These are phyloP conservation scores for Neurospora tetraspora DNA, from an alignment of 495 filamentous ascomycete species.

Conservation along the genomic window DNA sequence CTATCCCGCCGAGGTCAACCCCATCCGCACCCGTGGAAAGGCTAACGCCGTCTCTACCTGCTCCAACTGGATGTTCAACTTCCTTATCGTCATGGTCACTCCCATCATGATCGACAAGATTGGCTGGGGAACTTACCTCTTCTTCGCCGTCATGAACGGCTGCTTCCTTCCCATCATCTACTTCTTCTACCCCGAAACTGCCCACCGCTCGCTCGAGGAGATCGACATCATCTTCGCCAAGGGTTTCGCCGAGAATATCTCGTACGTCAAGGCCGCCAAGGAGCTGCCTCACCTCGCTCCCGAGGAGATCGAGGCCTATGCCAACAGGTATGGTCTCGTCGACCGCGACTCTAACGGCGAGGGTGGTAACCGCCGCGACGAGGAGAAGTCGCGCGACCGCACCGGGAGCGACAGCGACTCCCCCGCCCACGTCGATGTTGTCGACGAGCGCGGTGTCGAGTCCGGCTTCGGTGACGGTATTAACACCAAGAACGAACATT, in stretches of 20 bases:
- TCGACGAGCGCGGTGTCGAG: constrained; percentile 9
- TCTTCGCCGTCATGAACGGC: constrained; percentile 65
- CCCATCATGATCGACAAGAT: constrained; percentile 62
- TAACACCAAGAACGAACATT: background rate
- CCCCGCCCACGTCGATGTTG: background rate
- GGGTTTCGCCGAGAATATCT: constrained; percentile 63
- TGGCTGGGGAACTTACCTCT: constrained; percentile 67
- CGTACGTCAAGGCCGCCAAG: constrained; percentile 59
- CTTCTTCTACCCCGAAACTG: constrained; percentile 71
- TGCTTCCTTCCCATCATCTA: constrained; percentile 64
- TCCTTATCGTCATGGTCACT: constrained; percentile 71
- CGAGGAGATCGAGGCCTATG: constrained; percentile 54
- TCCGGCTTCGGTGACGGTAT: constrained; percentile 5
- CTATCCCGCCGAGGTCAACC: constrained; percentile 59
- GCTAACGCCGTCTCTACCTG: constrained; percentile 69
- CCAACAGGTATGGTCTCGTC: constrained; percentile 50
- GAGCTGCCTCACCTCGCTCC: constrained; percentile 58
- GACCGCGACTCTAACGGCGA: background rate
- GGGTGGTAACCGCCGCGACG: background rate
- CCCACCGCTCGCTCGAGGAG: constrained; percentile 60
- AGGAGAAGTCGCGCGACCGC: constrained; percentile 4
- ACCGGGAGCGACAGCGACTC: background rate
- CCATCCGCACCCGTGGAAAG: constrained; percentile 62
- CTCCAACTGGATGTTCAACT: constrained; percentile 77
- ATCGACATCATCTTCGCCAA: constrained; percentile 76